Conservation (phyloP, 495 filamentous ascomycete species). For the Lophiostoma macrostomum region DNA sequence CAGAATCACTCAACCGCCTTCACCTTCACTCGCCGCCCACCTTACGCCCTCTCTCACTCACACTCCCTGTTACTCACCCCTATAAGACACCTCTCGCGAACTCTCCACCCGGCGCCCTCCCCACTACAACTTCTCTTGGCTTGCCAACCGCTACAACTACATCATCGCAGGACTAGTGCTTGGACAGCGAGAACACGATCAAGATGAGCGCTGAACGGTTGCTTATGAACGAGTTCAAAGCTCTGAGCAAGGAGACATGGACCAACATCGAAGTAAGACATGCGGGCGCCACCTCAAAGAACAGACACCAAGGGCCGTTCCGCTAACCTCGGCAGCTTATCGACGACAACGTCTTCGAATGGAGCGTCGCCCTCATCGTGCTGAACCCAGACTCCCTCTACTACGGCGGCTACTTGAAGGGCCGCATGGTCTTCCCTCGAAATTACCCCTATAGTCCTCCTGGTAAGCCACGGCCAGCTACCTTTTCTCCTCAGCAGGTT, state of each 20-base stretch:
- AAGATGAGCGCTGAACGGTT: conserved; percentile 64
- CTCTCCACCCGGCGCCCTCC: no score
- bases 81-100: not conserved
- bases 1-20: not conserved
- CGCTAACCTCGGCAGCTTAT: conserved; percentile 50
- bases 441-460: conserved; percentile 94
- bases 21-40: not conserved
- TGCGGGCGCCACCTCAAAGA: not conserved
- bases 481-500: not conserved
- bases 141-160: not conserved
- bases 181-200: conserved; percentile 6
- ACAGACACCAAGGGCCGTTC: no score
- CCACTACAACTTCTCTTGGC: no score
- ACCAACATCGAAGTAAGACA: conserved; percentile 74
- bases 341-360: conserved; percentile 74
- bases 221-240: conserved; percentile 85
- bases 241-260: conserved; percentile 84
- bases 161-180: not conserved
- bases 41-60: not conserved
- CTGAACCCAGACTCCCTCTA: conserved; percentile 88
- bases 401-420: conserved; percentile 89
- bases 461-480: no score
- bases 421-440: conserved; percentile 78
- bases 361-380: conserved; percentile 85
- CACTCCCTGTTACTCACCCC: not conserved